These are phyloP conservation scores for Allium cepa DNA, from an alignment of 106 monocot species.

Conservation along the genomic window DNA sequence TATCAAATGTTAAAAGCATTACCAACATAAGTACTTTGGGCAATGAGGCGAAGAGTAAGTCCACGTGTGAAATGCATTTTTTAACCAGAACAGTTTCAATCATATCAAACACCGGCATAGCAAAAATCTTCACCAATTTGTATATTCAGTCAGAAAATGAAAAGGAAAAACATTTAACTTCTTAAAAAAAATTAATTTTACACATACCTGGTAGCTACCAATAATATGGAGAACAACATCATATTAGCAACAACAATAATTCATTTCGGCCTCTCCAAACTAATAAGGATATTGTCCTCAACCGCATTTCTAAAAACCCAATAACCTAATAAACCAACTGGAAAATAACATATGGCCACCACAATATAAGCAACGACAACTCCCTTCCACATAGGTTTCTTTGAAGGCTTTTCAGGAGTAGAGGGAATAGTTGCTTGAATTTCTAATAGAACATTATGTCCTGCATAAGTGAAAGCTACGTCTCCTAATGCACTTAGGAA, in stretches of 20 bases:
- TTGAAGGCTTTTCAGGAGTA: slow-evolving; percentile 41
- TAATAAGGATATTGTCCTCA: slow-evolving; percentile 38
- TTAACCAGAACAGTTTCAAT: slow-evolving; percentile 35
- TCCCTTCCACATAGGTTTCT: slow-evolving; percentile 50
- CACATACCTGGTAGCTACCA: slow-evolving; percentile 49
- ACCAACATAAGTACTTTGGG: slow-evolving; percentile 34
- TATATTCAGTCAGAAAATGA: neutral
- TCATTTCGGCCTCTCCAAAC: slow-evolving; percentile 36
- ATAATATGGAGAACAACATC: slow-evolving; percentile 54
- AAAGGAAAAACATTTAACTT: neutral
- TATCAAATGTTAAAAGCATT: neutral
- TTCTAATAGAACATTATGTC: slow-evolving; percentile 46
- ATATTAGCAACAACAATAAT: slow-evolving; percentile 39
- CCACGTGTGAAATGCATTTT: slow-evolving; percentile 24
- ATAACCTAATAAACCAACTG: slow-evolving; percentile 38
- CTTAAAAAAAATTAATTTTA: too few species aligned
- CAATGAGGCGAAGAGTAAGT: slow-evolving; percentile 16
- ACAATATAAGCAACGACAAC: slow-evolving; percentile 32
- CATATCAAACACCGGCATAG: slow-evolving; percentile 43
- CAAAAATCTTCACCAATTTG: slow-evolving; percentile 5
- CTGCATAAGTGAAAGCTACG: slow-evolving; percentile 50
- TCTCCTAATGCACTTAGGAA: slow-evolving; percentile 40
- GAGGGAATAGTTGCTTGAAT: slow-evolving; percentile 60
- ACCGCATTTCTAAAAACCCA: slow-evolving; percentile 47
- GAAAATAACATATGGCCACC: slow-evolving; percentile 45